Evolutionary conservation across 202 grass and related monocot species (phyloP), one percentile per base, ranked within the genome.

Genomic region (Carex arenaria): DNA sequence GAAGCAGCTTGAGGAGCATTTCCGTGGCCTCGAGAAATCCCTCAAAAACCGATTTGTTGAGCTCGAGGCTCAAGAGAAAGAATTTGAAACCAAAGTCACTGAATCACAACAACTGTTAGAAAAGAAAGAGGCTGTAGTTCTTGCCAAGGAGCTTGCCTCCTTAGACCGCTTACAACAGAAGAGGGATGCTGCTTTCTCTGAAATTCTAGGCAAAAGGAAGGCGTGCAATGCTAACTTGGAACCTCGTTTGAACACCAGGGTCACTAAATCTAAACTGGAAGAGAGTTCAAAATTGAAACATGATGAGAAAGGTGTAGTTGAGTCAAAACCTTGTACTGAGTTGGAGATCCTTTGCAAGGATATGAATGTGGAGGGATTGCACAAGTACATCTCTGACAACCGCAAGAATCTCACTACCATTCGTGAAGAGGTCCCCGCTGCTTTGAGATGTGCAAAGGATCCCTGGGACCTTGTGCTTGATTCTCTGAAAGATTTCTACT

Each of bases 1-100:
- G 95, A 93, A 93, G 88, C 90, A 98, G 47, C 92, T 98, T 43
- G 95, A 98, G 82, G 92, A 94, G 14, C 95, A 98, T 84, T 98
- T 98, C 76, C 90, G 86, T 57, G 95, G 95, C 3, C 95, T 98
- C 14, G 92, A 98, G 45, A 90, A 89, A 56, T 95, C 95, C 1
- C 84, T 98, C 38, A 92, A 95, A 84, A 86, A 87, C 66, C 91
- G 89, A 64, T 93, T 98, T 66, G 80, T 87, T 30, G 95, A 93
- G 67, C 84, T 98, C 10, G 90, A 95, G 78, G 59, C 83, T 79
- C 93, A 95, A 84, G 95, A 98, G 63, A 82, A 67, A 57, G 93
- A 95, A 85, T 98, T 93, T 55, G 86, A 80, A 66, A 81, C 77
- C 79, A 88, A 85, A 0, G 42, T 92, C 1, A 85, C 64, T 1